phyloP scores from a whole-genome alignment of 192 early-diverging fungal species.

The Podila verticillata region DNA sequence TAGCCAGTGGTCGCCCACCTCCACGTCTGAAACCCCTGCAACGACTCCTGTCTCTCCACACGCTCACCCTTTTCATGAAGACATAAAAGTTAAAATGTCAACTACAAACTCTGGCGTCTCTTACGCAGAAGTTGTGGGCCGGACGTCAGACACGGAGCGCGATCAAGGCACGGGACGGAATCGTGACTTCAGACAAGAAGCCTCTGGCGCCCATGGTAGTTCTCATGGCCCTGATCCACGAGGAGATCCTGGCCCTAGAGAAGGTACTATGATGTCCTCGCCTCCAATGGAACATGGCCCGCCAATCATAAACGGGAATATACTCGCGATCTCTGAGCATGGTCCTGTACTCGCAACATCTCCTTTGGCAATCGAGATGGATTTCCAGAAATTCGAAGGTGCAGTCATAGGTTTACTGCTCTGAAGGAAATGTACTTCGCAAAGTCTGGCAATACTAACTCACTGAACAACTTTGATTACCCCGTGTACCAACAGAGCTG shows the following conservation, averaged over 20 bases:
- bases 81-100: no score
- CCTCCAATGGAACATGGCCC: neutral
- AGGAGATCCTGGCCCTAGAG: neutral
- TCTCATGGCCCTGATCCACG: neutral
- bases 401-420: neutral
- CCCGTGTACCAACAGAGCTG: slow-evolving; percentile 18
- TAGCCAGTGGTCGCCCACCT: neutral
- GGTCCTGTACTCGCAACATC: slow-evolving; percentile 14
- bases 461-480: no score
- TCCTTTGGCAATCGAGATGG: slow-evolving; percentile 43
- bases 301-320: no score
- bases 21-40: no score
- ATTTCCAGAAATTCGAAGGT: slow-evolving; percentile 49
- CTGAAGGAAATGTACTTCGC: neutral
- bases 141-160: no score
- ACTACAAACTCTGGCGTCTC: no score
- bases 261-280: neutral
- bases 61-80: no score
- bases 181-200: neutral
- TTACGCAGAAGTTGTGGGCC: no score
- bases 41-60: no score
- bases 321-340: neutral
- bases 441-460: neutral
- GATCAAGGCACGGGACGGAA: no score
- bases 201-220: neutral